These are phyloP conservation scores for Penicillium polonicum DNA, from an alignment of 2,329 filamentous ascomycete species.

Conservation along the genomic window DNA sequence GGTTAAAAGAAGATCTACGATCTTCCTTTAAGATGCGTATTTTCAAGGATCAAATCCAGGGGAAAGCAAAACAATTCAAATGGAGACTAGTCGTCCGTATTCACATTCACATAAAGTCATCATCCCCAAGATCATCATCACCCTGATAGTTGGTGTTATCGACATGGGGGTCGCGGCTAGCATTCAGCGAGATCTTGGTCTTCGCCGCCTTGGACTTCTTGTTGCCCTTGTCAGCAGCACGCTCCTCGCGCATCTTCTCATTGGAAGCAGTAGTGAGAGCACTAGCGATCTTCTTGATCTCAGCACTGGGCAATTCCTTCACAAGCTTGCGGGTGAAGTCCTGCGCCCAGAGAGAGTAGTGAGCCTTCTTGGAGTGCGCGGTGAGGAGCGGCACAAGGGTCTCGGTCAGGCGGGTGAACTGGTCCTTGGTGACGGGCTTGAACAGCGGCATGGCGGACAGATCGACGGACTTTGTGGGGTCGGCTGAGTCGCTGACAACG, in stretches of 20 bases:
- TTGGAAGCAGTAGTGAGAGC: constrained; percentile 86
- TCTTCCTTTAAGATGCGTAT: constrained; percentile 9
- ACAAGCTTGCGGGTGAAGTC: constrained; percentile 86
- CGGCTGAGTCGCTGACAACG: constrained; percentile 65
- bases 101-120: constrained; percentile 49
- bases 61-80: constrained; percentile 11
- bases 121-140: constrained; percentile 75
- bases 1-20: background rate
- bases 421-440: constrained; percentile 80
- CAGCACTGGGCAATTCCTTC: constrained; percentile 83
- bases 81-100: constrained; percentile 12
- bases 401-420: constrained; percentile 78
- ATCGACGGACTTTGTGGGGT: constrained; percentile 78
- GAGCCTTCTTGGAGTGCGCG: constrained; percentile 77
- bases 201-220: constrained; percentile 98
- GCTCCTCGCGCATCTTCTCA: constrained; percentile 99
- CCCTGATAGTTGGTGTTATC: constrained; percentile 81
- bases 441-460: constrained; percentile 78
- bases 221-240: constrained; percentile 84
- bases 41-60: constrained; percentile 9
- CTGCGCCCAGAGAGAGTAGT: constrained; percentile 85
- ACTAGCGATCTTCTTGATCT: constrained; percentile 95
- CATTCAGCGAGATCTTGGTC: constrained; percentile 82
- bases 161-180: constrained; percentile 55
- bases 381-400: constrained; percentile 76